Evolutionary conservation across 2,329 filamentous ascomycete genomes (phyloP).

Genomic region (Pestalotiopsis sp.): DNA sequence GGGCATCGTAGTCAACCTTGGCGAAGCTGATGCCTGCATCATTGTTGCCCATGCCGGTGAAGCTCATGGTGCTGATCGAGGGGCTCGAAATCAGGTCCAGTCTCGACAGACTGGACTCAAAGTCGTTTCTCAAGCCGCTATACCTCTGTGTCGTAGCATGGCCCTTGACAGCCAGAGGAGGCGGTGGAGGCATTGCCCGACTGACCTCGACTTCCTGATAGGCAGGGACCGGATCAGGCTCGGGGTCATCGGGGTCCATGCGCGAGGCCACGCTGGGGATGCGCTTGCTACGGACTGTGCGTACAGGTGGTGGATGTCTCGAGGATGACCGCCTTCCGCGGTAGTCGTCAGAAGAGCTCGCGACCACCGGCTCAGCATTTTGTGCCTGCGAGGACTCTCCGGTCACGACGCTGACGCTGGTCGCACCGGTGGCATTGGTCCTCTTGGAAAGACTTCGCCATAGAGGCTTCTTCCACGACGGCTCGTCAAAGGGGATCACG

Average conservation of each 20-base stretch:
- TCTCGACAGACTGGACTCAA: background rate
- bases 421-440: conserved; percentile 2
- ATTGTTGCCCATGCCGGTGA: conserved; percentile 1
- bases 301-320: background rate
- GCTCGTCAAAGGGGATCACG: background rate
- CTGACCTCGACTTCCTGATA: background rate
- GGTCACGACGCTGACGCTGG: background rate
- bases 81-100: conserved; percentile 2
- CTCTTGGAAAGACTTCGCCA: conserved; percentile 2
- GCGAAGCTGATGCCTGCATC: background rate
- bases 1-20: background rate
- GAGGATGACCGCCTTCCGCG: background rate
- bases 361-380: background rate
- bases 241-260: background rate
- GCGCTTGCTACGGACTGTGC: background rate
- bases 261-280: conserved; percentile 3
- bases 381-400: background rate
- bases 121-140: background rate
- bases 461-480: conserved; percentile 2
- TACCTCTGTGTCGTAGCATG: background rate
- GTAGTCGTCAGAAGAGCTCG: background rate
- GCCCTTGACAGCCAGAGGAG: background rate
- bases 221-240: background rate
- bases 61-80: conserved; percentile 1
- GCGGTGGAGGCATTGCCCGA: background rate